Evolutionary conservation across 495 filamentous ascomycete genomes (phyloP).

Genomic region (Xylaria acuta): DNA sequence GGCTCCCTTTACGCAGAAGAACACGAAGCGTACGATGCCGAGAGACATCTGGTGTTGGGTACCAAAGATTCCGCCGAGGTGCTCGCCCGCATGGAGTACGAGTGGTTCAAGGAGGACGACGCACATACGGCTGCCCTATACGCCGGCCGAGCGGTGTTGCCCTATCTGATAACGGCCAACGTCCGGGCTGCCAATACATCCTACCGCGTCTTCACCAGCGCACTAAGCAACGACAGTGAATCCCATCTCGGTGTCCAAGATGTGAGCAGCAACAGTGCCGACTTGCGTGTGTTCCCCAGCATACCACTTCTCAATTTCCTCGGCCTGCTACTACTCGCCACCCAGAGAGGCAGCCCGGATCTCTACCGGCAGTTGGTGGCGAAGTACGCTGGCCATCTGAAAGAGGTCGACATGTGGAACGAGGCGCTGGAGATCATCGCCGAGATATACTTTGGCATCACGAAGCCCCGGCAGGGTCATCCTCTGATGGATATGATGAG

Average conservation of each 20-base stretch:
- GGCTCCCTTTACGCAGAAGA: conserved; percentile 90
- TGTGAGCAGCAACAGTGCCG: conserved; percentile 75
- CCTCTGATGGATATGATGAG: conserved; percentile 98
- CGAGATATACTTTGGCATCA: conserved; percentile 98
- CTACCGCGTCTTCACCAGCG: conserved; percentile 78
- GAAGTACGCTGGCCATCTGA: conserved; percentile 80
- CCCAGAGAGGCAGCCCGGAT: conserved; percentile 79
- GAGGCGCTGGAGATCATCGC: conserved; percentile 85
- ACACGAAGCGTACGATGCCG: conserved; percentile 88
- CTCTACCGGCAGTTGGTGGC: conserved; percentile 81
- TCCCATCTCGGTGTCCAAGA: conserved; percentile 75
- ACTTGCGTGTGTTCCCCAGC: conserved; percentile 82
- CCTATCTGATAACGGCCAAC: conserved; percentile 90
- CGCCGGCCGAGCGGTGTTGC: conserved; percentile 85
- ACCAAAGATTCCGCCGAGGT: conserved; percentile 86
- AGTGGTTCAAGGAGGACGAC: conserved; percentile 91
- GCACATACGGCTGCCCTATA: conserved; percentile 89
- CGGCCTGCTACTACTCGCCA: conserved; percentile 77
- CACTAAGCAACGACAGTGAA: conserved; percentile 69
- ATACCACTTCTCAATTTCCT: conserved; percentile 94
- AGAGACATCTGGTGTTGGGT: conserved; percentile 86
- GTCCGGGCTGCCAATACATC: conserved; percentile 84
- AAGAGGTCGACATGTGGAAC: conserved; percentile 77
- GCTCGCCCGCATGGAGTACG: conserved; percentile 82
- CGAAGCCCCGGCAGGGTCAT: conserved; percentile 84